These are phyloP conservation scores for Candida silvicultrix DNA, from an alignment of 805 yeast species.

Conservation along the genomic window DNA sequence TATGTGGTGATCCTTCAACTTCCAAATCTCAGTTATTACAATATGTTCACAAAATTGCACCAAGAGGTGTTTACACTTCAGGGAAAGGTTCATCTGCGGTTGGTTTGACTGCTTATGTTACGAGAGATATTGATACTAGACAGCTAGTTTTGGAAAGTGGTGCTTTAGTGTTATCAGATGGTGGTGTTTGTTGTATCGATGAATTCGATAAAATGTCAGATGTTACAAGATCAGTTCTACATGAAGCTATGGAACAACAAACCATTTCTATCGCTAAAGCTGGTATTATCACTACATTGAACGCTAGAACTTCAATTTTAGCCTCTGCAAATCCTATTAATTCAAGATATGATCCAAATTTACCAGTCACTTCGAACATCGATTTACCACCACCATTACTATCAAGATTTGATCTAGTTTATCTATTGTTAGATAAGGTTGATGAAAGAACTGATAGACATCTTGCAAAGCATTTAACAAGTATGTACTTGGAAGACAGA, in stretches of 20 bases:
- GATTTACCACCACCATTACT: constrained; percentile 95
- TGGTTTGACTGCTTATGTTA: constrained; percentile 95
- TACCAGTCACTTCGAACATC: constrained; percentile 92
- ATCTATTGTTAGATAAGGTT: constrained; percentile 85
- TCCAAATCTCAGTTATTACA: constrained; percentile 91
- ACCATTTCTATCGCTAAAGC: constrained; percentile 98
- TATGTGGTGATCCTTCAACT: constrained; percentile 98
- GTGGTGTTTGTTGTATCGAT: constrained; percentile 98
- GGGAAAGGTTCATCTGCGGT: constrained; percentile 99
- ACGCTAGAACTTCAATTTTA: constrained; percentile 91
- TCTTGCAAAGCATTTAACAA: constrained; percentile 85
- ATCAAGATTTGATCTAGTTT: constrained; percentile 92
- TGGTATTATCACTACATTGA: constrained; percentile 93
- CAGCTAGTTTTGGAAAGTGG: constrained; percentile 94
- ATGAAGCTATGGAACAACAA: constrained; percentile 99
- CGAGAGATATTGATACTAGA: constrained; percentile 88
- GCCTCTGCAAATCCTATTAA: constrained; percentile 98
- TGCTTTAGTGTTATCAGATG: constrained; percentile 93
- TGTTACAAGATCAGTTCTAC: constrained; percentile 87
- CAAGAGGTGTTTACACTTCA: constrained; percentile 95
- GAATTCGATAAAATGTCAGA: constrained; percentile 98
- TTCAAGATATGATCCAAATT: constrained; percentile 88
- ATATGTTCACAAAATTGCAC: constrained; percentile 95
- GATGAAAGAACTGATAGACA: constrained; percentile 81
- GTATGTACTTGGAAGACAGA: constrained; percentile 83